Evolutionary conservation across 1,284 basidiomycete genomes (phyloP).

Genomic region (Sphaerobolus stellatus): DNA sequence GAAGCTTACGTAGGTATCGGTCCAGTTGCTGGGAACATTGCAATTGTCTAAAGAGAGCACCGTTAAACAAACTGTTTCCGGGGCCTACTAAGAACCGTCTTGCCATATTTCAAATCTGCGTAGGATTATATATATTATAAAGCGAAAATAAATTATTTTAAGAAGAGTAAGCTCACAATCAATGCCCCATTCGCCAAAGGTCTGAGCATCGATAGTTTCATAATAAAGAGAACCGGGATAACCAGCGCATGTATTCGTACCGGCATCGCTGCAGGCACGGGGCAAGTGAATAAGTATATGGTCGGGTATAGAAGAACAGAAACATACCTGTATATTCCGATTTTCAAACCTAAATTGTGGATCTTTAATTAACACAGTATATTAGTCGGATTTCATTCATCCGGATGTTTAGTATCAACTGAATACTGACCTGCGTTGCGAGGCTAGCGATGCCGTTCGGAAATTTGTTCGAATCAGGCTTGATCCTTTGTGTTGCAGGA

Average conservation of each 20-base stretch:
- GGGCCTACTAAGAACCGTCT: conserved; percentile 5
- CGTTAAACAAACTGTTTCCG: too few species aligned
- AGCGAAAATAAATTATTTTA: background rate
- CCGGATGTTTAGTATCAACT: too few species aligned
- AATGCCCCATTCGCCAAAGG: too few species aligned
- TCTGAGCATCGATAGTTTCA: too few species aligned
- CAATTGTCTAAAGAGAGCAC: conserved; percentile 55
- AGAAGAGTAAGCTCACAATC: conserved; percentile 18
- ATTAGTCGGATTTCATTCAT: too few species aligned
- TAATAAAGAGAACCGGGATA: too few species aligned
- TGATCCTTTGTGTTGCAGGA: conserved; percentile 40
- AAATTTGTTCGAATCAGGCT: conserved; percentile 52
- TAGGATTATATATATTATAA: background rate
- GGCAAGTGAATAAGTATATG: too few species aligned
- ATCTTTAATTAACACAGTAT: conserved; percentile 18
- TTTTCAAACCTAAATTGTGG: conserved; percentile 50
- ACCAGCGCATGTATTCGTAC: too few species aligned
- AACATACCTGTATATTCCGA: conserved; percentile 50
- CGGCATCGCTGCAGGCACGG: too few species aligned
- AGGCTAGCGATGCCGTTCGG: conserved; percentile 50
- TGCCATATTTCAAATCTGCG: conserved; percentile 53
- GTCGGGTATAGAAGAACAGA: background rate
- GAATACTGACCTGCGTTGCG: conserved; percentile 36
- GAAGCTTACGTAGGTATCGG: conserved; percentile 35
- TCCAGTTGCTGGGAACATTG: conserved; percentile 54